Percentiles rank a stretch among this genome's conserved stretches.
Conservation (phyloP, 805 yeast species). For the Cyberlindnera japonica region DNA sequence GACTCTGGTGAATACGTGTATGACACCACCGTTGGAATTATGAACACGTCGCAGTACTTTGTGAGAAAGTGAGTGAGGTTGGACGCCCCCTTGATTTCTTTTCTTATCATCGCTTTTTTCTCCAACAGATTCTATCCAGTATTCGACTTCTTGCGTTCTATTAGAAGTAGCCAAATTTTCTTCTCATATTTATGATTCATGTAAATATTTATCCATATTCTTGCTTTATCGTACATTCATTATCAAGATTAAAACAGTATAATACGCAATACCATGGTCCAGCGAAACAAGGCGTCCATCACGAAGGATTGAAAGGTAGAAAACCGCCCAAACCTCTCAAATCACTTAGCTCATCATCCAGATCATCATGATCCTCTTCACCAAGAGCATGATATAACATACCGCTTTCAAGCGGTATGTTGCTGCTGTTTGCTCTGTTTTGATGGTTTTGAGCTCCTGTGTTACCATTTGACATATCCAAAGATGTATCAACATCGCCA, state of each 20-base stretch:
- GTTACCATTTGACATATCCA: constrained; percentile 5
- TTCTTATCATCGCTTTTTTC: neutral
- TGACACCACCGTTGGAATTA: constrained; percentile 65
- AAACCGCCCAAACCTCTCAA: constrained; percentile 17
- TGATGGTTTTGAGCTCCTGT: too few relatives aligned
- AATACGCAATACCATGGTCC: too few relatives aligned
- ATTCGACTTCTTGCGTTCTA: too few relatives aligned
- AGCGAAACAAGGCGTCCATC: too few relatives aligned
- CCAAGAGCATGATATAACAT: constrained; percentile 13
- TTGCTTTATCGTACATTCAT: too few relatives aligned
- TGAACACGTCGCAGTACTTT: constrained; percentile 73
- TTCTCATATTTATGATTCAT: neutral
- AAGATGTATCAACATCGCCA: neutral
- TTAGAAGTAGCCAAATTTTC: too few relatives aligned
- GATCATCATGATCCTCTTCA: constrained; percentile 21
- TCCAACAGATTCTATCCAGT: too few relatives aligned
- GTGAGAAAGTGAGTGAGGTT: constrained; percentile 41
- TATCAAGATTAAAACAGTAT: too few relatives aligned
- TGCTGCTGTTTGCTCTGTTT: too few relatives aligned
- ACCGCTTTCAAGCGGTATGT: too few relatives aligned
- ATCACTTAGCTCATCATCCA: constrained; percentile 22
- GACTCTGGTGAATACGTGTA: constrained; percentile 81
- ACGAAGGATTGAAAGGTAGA: constrained; percentile 27
- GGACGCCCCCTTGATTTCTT: neutral
- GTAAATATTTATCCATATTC: too few relatives aligned